These are phyloP conservation scores for Ophiostoma sp. DNA, from an alignment of 2,329 filamentous ascomycete species.

Conservation along the genomic window DNA sequence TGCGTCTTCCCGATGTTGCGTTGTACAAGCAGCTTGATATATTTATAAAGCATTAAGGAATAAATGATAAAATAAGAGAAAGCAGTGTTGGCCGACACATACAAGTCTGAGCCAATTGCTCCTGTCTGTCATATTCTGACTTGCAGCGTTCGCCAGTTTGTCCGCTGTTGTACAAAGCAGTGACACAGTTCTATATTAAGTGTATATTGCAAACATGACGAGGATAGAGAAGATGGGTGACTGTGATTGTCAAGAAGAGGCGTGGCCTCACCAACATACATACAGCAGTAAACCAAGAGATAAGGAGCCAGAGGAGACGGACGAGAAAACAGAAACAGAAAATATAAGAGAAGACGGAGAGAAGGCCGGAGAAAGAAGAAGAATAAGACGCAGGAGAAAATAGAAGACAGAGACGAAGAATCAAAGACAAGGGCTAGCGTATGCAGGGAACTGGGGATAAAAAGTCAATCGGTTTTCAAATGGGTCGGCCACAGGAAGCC, in stretches of 20 bases:
- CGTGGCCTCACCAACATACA: background rate
- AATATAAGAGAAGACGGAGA: too few species aligned
- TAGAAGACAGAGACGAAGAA: background rate
- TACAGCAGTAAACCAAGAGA: background rate
- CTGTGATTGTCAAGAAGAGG: background rate
- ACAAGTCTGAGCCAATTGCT: background rate
- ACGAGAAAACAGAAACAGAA: background rate
- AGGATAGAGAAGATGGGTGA: background rate
- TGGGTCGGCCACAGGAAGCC: background rate
- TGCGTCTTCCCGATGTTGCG: background rate
- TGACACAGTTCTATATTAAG: background rate
- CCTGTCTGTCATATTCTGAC: conserved; percentile 8
- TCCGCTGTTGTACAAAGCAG: conserved; percentile 8
- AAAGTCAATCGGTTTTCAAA: background rate
- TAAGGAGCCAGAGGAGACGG: too few species aligned
- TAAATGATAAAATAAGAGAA: background rate
- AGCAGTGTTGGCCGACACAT: background rate
- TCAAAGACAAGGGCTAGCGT: background rate
- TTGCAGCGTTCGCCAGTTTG: background rate
- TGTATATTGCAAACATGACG: background rate
- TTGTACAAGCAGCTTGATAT: background rate
- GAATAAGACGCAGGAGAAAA: background rate
- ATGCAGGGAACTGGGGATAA: background rate
- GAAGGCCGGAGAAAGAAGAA: background rate
- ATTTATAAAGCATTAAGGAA: background rate